Evolutionary conservation across 441 rosid genomes (phyloP).

Genomic region (Gossypium schwendimanii): DNA sequence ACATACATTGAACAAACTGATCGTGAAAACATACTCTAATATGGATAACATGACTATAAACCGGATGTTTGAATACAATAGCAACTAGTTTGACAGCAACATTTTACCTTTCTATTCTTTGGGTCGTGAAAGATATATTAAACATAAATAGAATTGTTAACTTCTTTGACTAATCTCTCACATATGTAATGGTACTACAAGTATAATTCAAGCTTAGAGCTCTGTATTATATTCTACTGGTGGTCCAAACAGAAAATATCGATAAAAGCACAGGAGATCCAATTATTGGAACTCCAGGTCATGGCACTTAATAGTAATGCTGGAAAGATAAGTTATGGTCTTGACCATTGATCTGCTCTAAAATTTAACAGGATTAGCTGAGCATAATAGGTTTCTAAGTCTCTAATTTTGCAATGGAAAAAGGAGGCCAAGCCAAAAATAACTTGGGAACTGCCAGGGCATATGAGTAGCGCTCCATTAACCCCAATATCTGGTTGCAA

Average conservation of each 20-base stretch:
- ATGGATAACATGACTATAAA: too few relatives aligned
- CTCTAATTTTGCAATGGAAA: not conserved
- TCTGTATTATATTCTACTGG: not conserved
- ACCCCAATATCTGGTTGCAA: not conserved
- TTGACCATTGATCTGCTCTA: not conserved
- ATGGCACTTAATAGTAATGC: not conserved
- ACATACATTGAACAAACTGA: too few relatives aligned
- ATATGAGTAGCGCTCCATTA: not conserved
- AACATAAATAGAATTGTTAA: not conserved
- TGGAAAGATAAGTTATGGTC: not conserved
- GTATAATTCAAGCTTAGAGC: not conserved
- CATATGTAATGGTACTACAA: not conserved
- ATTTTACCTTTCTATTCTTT: not conserved
- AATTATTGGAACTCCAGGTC: slow-evolving; percentile 3
- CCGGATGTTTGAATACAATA: too few relatives aligned
- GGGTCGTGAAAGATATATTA: not conserved
- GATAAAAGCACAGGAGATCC: slow-evolving; percentile 5
- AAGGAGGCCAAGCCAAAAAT: not conserved
- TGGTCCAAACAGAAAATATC: not conserved
- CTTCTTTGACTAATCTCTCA: not conserved
- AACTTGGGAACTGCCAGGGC: not conserved
- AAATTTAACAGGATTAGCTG: not conserved
- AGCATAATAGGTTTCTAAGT: not conserved
- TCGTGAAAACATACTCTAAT: too few relatives aligned
- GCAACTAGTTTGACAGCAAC: too few relatives aligned